phyloP scores from a whole-genome alignment of 257 asterid species.

The Prunella vulgaris region DNA sequence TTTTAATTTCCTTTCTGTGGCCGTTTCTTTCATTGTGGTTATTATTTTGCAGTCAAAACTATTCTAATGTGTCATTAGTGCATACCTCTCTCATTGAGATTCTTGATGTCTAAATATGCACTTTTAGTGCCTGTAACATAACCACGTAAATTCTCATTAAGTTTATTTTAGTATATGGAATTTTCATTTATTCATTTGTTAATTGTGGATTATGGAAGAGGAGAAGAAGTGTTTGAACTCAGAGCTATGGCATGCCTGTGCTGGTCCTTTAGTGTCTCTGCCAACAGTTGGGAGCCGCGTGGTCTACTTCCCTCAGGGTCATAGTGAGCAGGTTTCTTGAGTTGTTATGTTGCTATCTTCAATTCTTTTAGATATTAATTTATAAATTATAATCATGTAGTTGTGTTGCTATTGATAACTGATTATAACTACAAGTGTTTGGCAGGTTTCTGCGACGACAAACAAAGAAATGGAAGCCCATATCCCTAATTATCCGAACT shows the following conservation, averaged over 20 bases:
- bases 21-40: background rate
- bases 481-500: slow-evolving; percentile 83
- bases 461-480: slow-evolving; percentile 88
- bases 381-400: background rate
- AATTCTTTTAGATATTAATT: background rate
- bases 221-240: slow-evolving; percentile 45
- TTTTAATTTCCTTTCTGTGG: slow-evolving; percentile 12
- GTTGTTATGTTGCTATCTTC: slow-evolving; percentile 4
- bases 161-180: background rate
- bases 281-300: slow-evolving; percentile 84
- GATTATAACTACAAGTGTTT: slow-evolving; percentile 27
- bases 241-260: slow-evolving; percentile 98
- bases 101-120: slow-evolving; percentile 13
- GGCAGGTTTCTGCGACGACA: slow-evolving; percentile 86
- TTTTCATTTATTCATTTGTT: slow-evolving; percentile 21
- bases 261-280: slow-evolving; percentile 89
- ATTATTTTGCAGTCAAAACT: background rate
- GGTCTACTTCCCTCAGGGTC: slow-evolving; percentile 98
- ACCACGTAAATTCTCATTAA: background rate
- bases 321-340: slow-evolving; percentile 79
- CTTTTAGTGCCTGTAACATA: background rate
- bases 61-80: background rate
- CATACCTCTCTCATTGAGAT: slow-evolving; percentile 7
- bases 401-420: slow-evolving; percentile 10
- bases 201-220: slow-evolving; percentile 25